phyloP scores from a whole-genome alignment of 2,329 filamentous ascomycete species.

The Exserohilum turcica region DNA sequence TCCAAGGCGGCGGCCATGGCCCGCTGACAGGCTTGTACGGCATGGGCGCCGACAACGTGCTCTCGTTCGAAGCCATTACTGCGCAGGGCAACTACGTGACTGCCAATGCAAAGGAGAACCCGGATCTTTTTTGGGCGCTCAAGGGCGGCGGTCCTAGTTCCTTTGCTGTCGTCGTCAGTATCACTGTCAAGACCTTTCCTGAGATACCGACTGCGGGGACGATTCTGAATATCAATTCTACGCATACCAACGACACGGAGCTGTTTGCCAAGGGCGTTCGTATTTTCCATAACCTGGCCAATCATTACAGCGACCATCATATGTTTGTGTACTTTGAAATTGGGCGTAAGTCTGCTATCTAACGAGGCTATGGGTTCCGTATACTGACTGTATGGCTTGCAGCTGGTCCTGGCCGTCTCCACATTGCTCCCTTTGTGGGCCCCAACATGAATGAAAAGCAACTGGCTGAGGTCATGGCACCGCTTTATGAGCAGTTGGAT shows the following conservation, averaged over 20 bases:
- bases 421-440: slow-evolving; percentile 42
- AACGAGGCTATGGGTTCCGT: too few species aligned
- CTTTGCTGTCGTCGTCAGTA: slow-evolving; percentile 38
- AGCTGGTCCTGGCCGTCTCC: slow-evolving; percentile 32
- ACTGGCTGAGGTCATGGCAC: slow-evolving; percentile 33
- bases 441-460: slow-evolving; percentile 39
- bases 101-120: slow-evolving; percentile 38
- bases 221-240: slow-evolving; percentile 44
- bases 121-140: slow-evolving; percentile 48
- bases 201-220: slow-evolving; percentile 41
- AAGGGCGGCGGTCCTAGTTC: slow-evolving; percentile 42
- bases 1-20: slow-evolving; percentile 53
- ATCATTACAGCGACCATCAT: slow-evolving; percentile 39
- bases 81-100: slow-evolving; percentile 44
- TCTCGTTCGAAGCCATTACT: slow-evolving; percentile 48
- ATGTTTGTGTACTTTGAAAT: slow-evolving; percentile 47
- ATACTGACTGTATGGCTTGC: background rate
- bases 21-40: slow-evolving; percentile 47
- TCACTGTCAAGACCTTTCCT: slow-evolving; percentile 44
- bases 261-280: slow-evolving; percentile 36
- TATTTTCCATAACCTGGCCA: slow-evolving; percentile 44
- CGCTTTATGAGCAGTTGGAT: slow-evolving; percentile 36
- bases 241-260: slow-evolving; percentile 40
- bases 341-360: slow-evolving; percentile 6
- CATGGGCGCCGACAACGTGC: slow-evolving; percentile 47